Base-by-base conservation (phyloP, 2,329 filamentous ascomycete species). In the Colletotrichum zoysiae region DNA sequence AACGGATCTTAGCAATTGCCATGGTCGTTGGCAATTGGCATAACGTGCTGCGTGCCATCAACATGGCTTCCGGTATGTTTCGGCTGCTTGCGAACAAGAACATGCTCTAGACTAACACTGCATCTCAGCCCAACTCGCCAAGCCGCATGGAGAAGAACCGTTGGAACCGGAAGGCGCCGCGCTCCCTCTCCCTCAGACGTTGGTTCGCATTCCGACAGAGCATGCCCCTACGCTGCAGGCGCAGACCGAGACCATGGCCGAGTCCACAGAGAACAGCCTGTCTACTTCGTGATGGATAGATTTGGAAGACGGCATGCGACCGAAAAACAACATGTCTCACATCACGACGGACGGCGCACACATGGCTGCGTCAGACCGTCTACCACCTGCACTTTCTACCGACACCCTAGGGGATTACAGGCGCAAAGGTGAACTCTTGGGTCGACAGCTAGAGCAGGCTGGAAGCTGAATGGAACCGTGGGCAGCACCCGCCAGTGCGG, bases 21-120 rank as follows among this genome's bases (percentile, higher is more conserved):
- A 88, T 91, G n/a, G 93, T 97, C 30, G 85, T 97, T 79, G 89
- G 91, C 65, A 97, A 96, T 80, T 97, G 94, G 94, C 92, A 95
- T 81, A 95, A 94, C 76, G 93, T 97, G 74, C 86, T 97, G 72
- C 87, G 92, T 75, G 93, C 93, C 53, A 95, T 97, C 78, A 92
- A 92, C 78, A 95, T 96, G 92, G 94, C 94, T 73, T 95, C 92
- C 72, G 88, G 93, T 95, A 86, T 78, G 90, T 83, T 38, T 5
- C 11, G 16, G 9, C 50, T 46, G 42, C 61, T 48, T 55, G 65
- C 55, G 23, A n/a, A 48, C 20, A 23, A 33, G 33, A 48, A 20
- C 26, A 18, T 26, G 40, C 20, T 12, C 40, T n/a, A 48, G 16
- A 50, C 70, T 72, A 40, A 72, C 55, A 58, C 65, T 9, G 5